A percentile compares a stretch with the other conserved stretches of the same genome.
These are phyloP conservation scores for Fusarium liriodendri DNA, from an alignment of 2,329 filamentous ascomycete genomes.

Conservation along the genomic window DNA sequence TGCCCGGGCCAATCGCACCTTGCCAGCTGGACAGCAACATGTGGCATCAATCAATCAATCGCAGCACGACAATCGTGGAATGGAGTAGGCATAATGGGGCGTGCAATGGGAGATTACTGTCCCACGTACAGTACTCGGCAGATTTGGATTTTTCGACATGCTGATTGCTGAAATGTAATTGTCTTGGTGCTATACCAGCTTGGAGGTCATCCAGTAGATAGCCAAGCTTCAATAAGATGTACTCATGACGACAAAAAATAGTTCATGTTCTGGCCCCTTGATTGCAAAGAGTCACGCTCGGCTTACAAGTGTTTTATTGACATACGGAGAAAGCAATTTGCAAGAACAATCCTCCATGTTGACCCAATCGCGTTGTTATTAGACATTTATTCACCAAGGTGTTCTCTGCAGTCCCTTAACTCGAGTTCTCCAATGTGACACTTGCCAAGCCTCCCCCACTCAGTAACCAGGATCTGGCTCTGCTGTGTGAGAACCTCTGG, in stretches of 20 bases:
- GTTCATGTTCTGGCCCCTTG: background rate
- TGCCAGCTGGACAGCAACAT: background rate
- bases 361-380: background rate
- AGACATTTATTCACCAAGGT: background rate
- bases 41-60: background rate
- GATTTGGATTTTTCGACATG: background rate
- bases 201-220: background rate
- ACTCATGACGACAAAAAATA: background rate
- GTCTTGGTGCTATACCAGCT: background rate
- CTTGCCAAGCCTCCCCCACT: background rate
- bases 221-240: background rate
- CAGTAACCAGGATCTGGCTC: background rate
- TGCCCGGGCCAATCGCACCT: background rate
- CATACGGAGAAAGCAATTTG: background rate
- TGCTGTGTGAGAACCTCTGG: background rate
- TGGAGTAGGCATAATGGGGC: background rate
- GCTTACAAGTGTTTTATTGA: background rate
- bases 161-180: background rate
- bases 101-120: background rate
- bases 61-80: background rate
- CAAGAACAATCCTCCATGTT: background rate
- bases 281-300: background rate
- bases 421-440: background rate
- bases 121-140: background rate
- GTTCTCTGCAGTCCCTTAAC: background rate